These are phyloP conservation scores for Mycena venus DNA, from an alignment of 768 basidiomycete species.

Conservation along the genomic window DNA sequence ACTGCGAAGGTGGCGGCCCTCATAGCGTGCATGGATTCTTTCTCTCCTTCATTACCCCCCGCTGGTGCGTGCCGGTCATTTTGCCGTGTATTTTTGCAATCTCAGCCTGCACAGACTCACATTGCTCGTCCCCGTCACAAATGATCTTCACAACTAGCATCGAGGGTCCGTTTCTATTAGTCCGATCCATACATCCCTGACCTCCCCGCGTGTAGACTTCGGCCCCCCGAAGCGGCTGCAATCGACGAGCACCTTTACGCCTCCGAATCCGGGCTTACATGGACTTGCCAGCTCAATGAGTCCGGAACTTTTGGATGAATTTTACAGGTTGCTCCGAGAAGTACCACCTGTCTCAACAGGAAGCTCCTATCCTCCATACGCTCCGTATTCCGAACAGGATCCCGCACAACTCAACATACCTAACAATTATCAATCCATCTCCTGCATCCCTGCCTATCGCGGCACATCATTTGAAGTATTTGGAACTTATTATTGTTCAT, in stretches of 20 bases:
- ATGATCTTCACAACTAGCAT: neutral
- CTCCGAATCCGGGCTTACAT: no score
- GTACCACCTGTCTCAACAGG: constrained; percentile 68
- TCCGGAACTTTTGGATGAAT: no score
- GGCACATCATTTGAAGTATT: constrained; percentile 83
- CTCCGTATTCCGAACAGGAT: constrained; percentile 76
- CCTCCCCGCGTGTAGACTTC: no score
- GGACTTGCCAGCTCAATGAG: no score
- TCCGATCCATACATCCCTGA: no score
- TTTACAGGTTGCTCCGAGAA: no score
- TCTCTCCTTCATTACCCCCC: neutral
- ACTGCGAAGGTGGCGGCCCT: constrained; percentile 11
- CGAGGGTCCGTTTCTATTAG: no score
- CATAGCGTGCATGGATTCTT: constrained; percentile 4
- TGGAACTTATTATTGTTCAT: constrained; percentile 28
- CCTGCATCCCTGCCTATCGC: constrained; percentile 82
- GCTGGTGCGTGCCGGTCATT: constrained; percentile 6
- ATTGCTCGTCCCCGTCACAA: constrained; percentile 5
- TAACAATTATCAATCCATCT: constrained; percentile 88
- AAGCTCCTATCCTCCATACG: constrained; percentile 74
- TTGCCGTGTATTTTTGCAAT: constrained; percentile 6
- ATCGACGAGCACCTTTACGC: no score
- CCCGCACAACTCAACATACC: constrained; percentile 54
- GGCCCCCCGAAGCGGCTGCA: no score
- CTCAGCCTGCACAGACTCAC: constrained; percentile 4